Evolutionary conservation across 495 filamentous ascomycete species (phyloP).

Genomic region (Sordaria brevicollis): DNA sequence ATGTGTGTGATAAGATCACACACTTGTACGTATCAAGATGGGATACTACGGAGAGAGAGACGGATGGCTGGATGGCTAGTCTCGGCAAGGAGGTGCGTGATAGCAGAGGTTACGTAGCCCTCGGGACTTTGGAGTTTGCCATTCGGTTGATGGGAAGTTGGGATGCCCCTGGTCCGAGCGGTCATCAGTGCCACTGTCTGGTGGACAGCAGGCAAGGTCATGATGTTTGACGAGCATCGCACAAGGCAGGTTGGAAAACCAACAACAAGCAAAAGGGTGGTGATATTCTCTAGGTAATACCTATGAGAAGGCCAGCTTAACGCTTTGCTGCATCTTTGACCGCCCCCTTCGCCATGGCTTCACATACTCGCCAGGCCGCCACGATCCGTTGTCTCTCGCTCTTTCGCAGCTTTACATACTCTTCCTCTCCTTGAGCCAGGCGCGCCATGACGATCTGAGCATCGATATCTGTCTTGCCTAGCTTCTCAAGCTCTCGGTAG

Average conservation of each 20-base stretch:
- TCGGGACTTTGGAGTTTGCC: neutral
- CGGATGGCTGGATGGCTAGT: neutral
- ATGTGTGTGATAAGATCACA: neutral
- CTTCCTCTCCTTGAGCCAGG: neutral
- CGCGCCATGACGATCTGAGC: neutral
- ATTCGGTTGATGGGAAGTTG: neutral
- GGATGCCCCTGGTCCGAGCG: neutral
- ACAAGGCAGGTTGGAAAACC: neutral
- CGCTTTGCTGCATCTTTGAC: neutral
- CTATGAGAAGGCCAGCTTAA: neutral
- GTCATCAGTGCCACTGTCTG: neutral
- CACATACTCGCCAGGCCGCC: neutral
- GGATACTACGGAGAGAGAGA: neutral
- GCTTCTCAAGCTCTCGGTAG: constrained; percentile 31
- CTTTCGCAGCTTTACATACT: neutral
- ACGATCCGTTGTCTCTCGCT: neutral
- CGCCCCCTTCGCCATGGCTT: neutral
- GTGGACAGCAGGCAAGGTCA: neutral
- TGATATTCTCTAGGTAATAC: neutral
- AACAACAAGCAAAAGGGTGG: neutral
- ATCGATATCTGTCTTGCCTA: constrained; percentile 19
- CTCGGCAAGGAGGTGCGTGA: neutral
- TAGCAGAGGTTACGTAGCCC: neutral
- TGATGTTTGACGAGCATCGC: neutral
- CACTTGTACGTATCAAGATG: neutral